Base-by-base conservation (phyloP, 352 stramenopile genomes). In the Thraustotheca clavata region DNA sequence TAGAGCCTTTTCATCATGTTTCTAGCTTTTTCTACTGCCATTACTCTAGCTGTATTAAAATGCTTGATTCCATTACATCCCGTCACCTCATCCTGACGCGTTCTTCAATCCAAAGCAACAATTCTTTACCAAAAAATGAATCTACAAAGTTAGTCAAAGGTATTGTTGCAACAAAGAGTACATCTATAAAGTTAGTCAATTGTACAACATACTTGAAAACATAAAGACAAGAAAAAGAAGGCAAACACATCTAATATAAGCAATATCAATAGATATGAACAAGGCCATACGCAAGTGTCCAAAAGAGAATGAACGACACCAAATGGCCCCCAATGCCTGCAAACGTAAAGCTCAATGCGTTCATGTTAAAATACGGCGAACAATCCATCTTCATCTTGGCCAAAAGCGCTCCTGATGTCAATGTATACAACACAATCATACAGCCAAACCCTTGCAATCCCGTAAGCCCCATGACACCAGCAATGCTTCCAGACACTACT, bases 261-360 rank as follows among this genome's bases (percentile, higher is more conserved):
- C 20, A 18, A 52, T 59, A 59, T 59, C 77, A 94, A 88, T 94
- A 94, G 86, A 94, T 91, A 87, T 94, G 82, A 68, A 94, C 83
- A 60, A 94, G 72, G 48, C 81, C 85, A 71, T 94, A 94, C 46
- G 76, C 76, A 40, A 94, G 80, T 69, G 85, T 94, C 85, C 85
- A 94, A 67, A 94, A 94, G 67, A 94, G 79, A 65, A 94, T 88
- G 70, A 91, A 93, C 39, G 83, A 92, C 43, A 92, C 77, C 52
- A 80, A 69, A 60, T 94, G 83, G 14, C 76, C 80, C 50, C 88
- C 79, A 48, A 91, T 71, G 48, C 82, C 80, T 24, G 73, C 61
- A 49, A 93, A 87, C 69, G 92, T 70, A 66, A 92, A 92, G 47
- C 70, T 70, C 5, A 80, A 54, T 32, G 72, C 69, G 65, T 71